Evolutionary conservation across 805 yeast genomes (phyloP).

Genomic region (Pichia scutulata): DNA sequence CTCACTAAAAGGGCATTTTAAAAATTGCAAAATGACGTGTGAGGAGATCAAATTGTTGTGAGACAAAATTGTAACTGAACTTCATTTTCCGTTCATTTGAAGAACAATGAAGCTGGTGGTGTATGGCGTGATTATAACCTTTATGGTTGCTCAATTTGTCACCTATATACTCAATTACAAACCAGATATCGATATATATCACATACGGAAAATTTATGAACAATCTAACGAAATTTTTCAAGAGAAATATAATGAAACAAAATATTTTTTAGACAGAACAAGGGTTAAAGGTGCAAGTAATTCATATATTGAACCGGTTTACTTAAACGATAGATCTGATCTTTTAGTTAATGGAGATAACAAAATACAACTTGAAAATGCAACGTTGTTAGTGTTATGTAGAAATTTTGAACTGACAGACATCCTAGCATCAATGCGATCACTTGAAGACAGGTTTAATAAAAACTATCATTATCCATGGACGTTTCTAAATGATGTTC

Average conservation of each 20-base stretch:
- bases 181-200: not conserved
- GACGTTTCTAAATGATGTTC: constrained; percentile 73
- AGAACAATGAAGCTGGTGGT: not conserved
- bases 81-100: no score
- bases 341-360: not conserved
- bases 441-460: constrained; percentile 71
- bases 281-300: constrained; percentile 32
- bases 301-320: constrained; percentile 29
- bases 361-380: constrained; percentile 54
- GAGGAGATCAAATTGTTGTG: not conserved
- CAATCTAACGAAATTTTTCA: constrained; percentile 7
- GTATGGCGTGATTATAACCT: not conserved
- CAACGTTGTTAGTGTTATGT: constrained; percentile 81
- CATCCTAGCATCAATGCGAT: constrained; percentile 69
- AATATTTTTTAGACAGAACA: constrained; percentile 10
- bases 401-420: constrained; percentile 72
- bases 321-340: constrained; percentile 12
- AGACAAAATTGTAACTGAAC: no score
- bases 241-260: constrained; percentile 11
- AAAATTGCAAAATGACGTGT: no score
- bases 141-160: not conserved
- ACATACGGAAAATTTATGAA: constrained; percentile 3
- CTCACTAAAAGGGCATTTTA: no score
- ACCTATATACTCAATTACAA: not conserved
- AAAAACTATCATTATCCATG: constrained; percentile 60